phyloP scores from a whole-genome alignment of 2,329 filamentous ascomycete genomes.

The Fusarium sulawesiense region DNA sequence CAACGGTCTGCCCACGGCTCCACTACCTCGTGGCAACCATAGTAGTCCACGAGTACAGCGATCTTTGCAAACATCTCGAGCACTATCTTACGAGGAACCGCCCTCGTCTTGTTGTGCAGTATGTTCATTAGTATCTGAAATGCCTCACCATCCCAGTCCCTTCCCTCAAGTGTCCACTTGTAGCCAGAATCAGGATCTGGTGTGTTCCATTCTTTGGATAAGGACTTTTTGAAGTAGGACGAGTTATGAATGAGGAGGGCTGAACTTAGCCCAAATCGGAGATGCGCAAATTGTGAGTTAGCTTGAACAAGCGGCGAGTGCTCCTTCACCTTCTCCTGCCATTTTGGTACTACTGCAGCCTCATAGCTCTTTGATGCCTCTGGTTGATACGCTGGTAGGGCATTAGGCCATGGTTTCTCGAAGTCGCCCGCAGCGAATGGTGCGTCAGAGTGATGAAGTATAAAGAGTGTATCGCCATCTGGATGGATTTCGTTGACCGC shows the following conservation, averaged over 20 bases:
- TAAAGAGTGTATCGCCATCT: not conserved
- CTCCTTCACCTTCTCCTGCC: accelerated
- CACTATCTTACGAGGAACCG: accelerated
- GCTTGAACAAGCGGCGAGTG: not conserved
- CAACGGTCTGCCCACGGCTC: not conserved
- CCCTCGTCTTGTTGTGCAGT: accelerated
- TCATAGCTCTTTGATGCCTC: not conserved
- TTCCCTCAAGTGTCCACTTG: not conserved
- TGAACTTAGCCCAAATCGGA: not conserved
- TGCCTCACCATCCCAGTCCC: not conserved
- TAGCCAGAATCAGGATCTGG: not conserved
- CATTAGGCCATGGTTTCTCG: not conserved
- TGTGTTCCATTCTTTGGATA: not conserved
- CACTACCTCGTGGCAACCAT: not conserved
- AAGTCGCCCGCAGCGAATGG: not conserved
- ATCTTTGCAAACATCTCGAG: not conserved
- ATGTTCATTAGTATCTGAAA: not conserved
- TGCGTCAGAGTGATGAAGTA: not conserved
- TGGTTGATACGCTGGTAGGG: not conserved
- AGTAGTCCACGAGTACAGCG: not conserved
- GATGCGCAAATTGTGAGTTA: accelerated
- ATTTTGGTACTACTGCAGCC: not conserved
- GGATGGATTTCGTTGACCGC: not conserved
- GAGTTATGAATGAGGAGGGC: not conserved
- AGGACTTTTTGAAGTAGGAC: not conserved